Evolutionary conservation across 2,329 filamentous ascomycete genomes (phyloP).

Genomic region (Xylariaceae sp.): DNA sequence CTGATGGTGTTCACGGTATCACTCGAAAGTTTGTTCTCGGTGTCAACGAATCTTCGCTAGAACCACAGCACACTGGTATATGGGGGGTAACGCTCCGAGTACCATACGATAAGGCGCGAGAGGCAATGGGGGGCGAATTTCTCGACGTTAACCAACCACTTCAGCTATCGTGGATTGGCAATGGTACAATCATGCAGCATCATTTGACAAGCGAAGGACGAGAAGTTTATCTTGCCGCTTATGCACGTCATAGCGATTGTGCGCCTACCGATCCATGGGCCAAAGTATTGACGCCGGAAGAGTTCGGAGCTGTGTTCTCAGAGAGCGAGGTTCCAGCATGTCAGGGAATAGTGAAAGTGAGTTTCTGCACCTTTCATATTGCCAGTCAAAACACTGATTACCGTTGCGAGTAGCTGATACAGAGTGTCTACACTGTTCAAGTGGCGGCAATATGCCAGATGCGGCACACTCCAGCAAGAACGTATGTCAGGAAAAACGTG

Average conservation of each 20-base stretch:
- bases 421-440: conserved; percentile 32
- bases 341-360: conserved; percentile 29
- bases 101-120: conserved; percentile 23
- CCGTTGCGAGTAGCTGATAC: conserved; percentile 23
- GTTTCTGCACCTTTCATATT: conserved; percentile 3
- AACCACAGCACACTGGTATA: conserved; percentile 24
- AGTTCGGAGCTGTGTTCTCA: conserved; percentile 30
- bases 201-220: conserved; percentile 24
- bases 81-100: conserved; percentile 29
- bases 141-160: conserved; percentile 24
- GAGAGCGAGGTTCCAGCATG: conserved; percentile 21
- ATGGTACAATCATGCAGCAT: conserved; percentile 26
- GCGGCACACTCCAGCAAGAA: conserved; percentile 21
- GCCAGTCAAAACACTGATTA: background rate
- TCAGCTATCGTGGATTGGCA: conserved; percentile 29
- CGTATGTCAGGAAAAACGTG: conserved; percentile 23
- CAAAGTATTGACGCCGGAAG: conserved; percentile 29
- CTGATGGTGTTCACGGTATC: conserved; percentile 26
- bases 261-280: conserved; percentile 24
- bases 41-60: conserved; percentile 16
- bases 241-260: conserved; percentile 12
- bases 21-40: conserved; percentile 27
- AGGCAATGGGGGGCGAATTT: conserved; percentile 26
- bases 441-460: conserved; percentile 28
- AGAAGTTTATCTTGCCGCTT: conserved; percentile 28